A percentile compares a stretch with the other conserved stretches of the same genome.
Conservation (phyloP, 2,329 filamentous ascomycete species). For the Drechslera avenae region DNA sequence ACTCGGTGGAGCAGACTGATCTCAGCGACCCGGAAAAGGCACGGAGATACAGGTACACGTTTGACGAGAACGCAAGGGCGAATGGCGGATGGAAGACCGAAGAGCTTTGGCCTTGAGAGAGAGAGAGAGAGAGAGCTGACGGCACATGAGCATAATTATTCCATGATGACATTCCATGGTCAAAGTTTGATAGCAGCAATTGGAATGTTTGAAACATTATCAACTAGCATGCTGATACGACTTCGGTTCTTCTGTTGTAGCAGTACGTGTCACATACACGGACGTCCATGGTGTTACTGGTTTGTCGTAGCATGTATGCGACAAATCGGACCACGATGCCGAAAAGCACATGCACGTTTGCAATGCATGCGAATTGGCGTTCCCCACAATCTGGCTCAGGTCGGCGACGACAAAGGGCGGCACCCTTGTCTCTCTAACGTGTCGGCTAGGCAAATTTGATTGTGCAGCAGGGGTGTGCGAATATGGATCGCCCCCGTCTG, state of each 20-base stretch:
- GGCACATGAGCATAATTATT: too few relatives aligned
- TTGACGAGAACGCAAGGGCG: constrained; percentile 51
- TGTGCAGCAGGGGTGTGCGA: too few relatives aligned
- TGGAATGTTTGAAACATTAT: background rate
- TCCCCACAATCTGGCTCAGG: constrained; percentile 35
- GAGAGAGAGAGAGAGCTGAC: background rate
- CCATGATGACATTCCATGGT: too few relatives aligned
- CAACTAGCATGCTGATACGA: background rate
- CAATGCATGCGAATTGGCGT: constrained; percentile 11
- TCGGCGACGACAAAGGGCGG: constrained; percentile 30
- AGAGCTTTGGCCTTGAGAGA: constrained; percentile 46
- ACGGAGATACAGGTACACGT: constrained; percentile 70
- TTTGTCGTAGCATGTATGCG: too few relatives aligned
- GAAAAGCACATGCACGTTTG: background rate
- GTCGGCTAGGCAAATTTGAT: background rate
- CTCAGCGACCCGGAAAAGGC: constrained; percentile 68
- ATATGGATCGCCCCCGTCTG: too few relatives aligned
- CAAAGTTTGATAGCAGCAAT: background rate
- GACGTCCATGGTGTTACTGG: too few relatives aligned
- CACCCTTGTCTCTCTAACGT: background rate
- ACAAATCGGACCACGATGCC: too few relatives aligned
- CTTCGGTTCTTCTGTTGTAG: constrained; percentile 3
- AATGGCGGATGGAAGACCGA: constrained; percentile 62
- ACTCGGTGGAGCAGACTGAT: constrained; percentile 76
- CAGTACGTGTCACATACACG: too few relatives aligned